Conservation (phyloP, 345 rosid species). For the Syzygium jambos region DNA sequence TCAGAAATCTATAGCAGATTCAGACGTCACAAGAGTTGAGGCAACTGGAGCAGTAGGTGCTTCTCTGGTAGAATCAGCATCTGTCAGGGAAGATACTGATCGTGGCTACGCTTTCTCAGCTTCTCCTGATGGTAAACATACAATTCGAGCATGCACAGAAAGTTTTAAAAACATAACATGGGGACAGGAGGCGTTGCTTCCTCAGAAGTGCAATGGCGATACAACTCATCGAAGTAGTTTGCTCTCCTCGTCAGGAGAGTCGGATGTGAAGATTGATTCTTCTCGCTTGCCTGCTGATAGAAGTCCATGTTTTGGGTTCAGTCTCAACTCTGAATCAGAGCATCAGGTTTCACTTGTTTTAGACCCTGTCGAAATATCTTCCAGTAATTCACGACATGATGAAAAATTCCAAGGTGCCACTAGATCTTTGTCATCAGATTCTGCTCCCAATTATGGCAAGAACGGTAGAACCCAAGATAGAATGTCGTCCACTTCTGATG, state of each 20-base stretch:
- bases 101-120: background rate
- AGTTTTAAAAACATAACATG: conserved; percentile 10
- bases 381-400: conserved; percentile 7
- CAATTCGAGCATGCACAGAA: background rate
- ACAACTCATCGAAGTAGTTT: conserved; percentile 16
- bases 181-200: background rate
- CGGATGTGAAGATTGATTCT: conserved; percentile 9
- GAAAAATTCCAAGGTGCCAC: conserved; percentile 11
- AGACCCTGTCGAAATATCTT: conserved; percentile 15
- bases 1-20: conserved; percentile 17
- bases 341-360: background rate
- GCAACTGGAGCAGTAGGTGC: conserved; percentile 5
- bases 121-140: background rate
- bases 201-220: conserved; percentile 3
- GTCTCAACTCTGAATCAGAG: background rate
- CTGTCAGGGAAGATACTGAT: conserved; percentile 11
- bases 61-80: conserved; percentile 16
- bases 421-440: conserved; percentile 12
- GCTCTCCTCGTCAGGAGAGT: conserved; percentile 15
- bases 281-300: conserved; percentile 16
- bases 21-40: conserved; percentile 13
- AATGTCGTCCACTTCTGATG: conserved; percentile 17
- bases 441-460: conserved; percentile 19
- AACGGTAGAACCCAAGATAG: conserved; percentile 21
- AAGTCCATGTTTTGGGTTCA: background rate